Evolutionary conservation across 1,284 basidiomycete species (phyloP), one percentile per base, ranked within the genome.

Genomic region (Trichosporon sp.): DNA sequence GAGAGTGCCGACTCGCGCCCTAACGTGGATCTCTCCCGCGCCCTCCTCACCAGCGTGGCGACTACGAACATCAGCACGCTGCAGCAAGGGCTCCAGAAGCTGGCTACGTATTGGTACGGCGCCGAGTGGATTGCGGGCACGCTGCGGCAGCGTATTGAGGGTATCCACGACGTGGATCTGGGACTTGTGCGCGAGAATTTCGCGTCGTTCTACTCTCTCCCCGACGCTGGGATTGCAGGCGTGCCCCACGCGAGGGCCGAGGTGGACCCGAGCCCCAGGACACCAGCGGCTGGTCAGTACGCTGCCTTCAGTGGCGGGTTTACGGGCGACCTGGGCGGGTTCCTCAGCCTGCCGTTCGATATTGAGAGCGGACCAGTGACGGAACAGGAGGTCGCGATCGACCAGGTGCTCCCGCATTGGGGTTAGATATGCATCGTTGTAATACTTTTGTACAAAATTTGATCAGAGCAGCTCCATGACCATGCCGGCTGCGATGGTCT

Each of bases 401-500:
- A 54, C 21, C 51, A 54, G 10, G 51, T 54, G 14, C 51, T 54
- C n/a, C 48, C 48, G 51, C 14, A 54, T 16, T 54, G 51, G 51
- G 51, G 51, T 26, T 16, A 54, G 51, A 54, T 37, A 63, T 63
- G 59, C 59, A 63, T 32, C 31, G 51, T 43, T 66, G 66, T 67
- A 67, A 56, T 19, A 21, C n/a, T 40, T 61, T 61, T 68, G 31
- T 64, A 51, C 31, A 35, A 5, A 5, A 37, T 12, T 63, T 2
- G 26, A n/a, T 21, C 38, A 54, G 11, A 71, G 26, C 8, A 75
- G 61, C 19, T 71, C 70, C n/a, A 37, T 68, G n/a, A 75, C 74
- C 48, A 73, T 70, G 31, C 95, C 96, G 68, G 96, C 96, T 63
- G 91, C 94, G 72, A 99, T 92, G 0, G 96, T 98, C 85, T 98